phyloP scores from a whole-genome alignment of 345 rosid genomes.

The Diplotaxis tenuifolia region DNA sequence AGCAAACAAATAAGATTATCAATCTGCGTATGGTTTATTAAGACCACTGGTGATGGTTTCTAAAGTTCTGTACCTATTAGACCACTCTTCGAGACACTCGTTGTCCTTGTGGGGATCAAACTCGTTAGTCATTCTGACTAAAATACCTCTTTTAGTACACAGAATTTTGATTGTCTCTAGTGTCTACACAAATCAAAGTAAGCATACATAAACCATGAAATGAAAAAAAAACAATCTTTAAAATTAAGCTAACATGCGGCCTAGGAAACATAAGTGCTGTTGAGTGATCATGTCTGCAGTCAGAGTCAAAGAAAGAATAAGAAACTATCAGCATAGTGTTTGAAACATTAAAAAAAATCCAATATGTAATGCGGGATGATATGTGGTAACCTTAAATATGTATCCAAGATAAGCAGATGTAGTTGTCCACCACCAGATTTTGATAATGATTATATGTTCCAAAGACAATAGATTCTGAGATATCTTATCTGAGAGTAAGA shows the following conservation, averaged over 20 bases:
- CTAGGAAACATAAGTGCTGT: slow-evolving; percentile 73
- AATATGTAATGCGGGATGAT: neutral
- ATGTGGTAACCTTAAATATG: slow-evolving; percentile 60
- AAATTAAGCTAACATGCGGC: slow-evolving; percentile 57
- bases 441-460: slow-evolving; percentile 59
- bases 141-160: neutral
- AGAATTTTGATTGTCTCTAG: too few species aligned
- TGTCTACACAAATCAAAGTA: neutral
- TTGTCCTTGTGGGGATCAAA: neutral
- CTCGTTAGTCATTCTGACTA: neutral
- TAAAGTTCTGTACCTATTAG: too few species aligned
- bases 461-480: neutral
- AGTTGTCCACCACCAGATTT: slow-evolving; percentile 77
- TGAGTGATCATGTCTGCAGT: slow-evolving; percentile 74
- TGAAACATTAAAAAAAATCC: neutral
- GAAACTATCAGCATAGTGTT: neutral
- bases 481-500: neutral
- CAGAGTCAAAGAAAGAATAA: slow-evolving; percentile 6
- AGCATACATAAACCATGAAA: neutral
- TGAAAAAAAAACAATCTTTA: neutral
- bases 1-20: neutral
- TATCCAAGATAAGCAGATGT: slow-evolving; percentile 90
- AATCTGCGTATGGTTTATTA: too few species aligned
- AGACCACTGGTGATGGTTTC: too few species aligned
- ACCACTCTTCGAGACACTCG: neutral